A percentile compares a stretch with the other conserved stretches of the same genome.
Conservation (phyloP, 2,329 filamentous ascomycete genomes). For the Diplodia seriata region DNA sequence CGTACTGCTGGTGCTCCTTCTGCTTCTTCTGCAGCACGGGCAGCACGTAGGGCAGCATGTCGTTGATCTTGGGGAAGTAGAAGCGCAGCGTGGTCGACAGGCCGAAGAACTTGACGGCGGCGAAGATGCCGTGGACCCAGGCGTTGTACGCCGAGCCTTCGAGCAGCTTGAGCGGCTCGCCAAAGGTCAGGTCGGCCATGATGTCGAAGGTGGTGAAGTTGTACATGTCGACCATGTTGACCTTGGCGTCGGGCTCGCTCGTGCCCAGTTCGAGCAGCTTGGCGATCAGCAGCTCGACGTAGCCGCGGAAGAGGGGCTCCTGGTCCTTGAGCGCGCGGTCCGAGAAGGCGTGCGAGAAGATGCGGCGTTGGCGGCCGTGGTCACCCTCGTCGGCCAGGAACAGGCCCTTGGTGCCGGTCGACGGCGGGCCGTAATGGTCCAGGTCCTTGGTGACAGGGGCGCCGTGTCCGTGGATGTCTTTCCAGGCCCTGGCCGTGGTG, state of each 20-base stretch:
- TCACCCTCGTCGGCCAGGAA: conserved; percentile 47
- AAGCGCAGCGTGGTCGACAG: conserved; percentile 24
- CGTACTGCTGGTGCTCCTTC: conserved; percentile 19
- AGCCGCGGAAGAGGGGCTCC: conserved; percentile 48
- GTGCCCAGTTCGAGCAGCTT: conserved; percentile 49
- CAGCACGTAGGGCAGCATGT: conserved; percentile 16
- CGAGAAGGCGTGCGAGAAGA: conserved; percentile 51
- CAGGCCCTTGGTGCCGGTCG: conserved; percentile 47
- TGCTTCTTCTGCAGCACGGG: conserved; percentile 15
- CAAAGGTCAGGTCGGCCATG: conserved; percentile 45
- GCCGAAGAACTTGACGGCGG: conserved; percentile 36
- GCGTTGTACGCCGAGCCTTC: conserved; percentile 40
- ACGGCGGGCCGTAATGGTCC: conserved; percentile 40
- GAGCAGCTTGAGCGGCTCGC: conserved; percentile 44
- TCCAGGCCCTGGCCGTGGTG: conserved; percentile 23
- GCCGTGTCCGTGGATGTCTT: conserved; percentile 50
- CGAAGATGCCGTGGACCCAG: conserved; percentile 45
- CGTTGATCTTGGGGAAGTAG: conserved; percentile 27
- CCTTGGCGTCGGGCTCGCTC: conserved; percentile 33
- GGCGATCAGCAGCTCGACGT: conserved; percentile 42
- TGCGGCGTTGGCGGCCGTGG: conserved; percentile 50
- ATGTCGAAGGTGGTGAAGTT: conserved; percentile 47
- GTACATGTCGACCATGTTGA: conserved; percentile 37
- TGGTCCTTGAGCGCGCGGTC: conserved; percentile 51
- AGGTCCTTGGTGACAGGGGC: conserved; percentile 44